Base-by-base conservation (phyloP, 495 filamentous ascomycete species). In the Niebla homalea region DNA sequence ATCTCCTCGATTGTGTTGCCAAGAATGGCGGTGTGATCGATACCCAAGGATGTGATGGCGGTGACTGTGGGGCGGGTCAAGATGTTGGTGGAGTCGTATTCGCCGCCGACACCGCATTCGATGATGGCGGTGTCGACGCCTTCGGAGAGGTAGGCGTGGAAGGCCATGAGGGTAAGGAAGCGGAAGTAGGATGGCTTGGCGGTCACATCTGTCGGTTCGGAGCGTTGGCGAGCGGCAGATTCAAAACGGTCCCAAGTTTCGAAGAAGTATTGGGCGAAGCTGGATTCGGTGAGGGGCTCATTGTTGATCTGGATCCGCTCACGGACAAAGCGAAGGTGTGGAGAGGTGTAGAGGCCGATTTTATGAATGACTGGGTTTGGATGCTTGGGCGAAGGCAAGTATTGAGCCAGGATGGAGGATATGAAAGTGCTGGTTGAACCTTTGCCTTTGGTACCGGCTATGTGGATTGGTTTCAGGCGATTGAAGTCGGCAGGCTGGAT, bases 81-180 rank as follows among this genome's bases (percentile, higher is more conserved):
- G n/a, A 97, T 75, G 58, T 98, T 98, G 6, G 92, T 98, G 21
- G 84, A 83, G 54, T 98, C 92, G 60, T 84, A 90, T 65, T 94
- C 86, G 32, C 92, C 92, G 3, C 92, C 92, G 47, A 97, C 84
- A 3, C 93, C 93, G 41, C 87, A 90, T 62, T 97, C 92, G 43
- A 95, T 89, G 3, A 97, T 74, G 2, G 89, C 87, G 0, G 77
- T 77, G 51, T 94, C 78, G 6, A 96, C 82, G 6, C 78, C 79
- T 64, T 94, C 87, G 37, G 74, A 70, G 32, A 97, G 53, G 59
- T 89, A 98, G 6, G 85, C 76, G 58, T 96, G 87, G 62, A 89
- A 87, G 36, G 85, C 87, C 78, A 96, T 83, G 5, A 98, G 67
- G 0, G 89, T 94, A 40, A 98, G 68, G 59, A 84, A 97, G 37